A percentile compares a stretch with the other conserved stretches of the same genome.
Conservation (phyloP, 2,329 filamentous ascomycete species). For the Trichoderma citrinoviride region DNA sequence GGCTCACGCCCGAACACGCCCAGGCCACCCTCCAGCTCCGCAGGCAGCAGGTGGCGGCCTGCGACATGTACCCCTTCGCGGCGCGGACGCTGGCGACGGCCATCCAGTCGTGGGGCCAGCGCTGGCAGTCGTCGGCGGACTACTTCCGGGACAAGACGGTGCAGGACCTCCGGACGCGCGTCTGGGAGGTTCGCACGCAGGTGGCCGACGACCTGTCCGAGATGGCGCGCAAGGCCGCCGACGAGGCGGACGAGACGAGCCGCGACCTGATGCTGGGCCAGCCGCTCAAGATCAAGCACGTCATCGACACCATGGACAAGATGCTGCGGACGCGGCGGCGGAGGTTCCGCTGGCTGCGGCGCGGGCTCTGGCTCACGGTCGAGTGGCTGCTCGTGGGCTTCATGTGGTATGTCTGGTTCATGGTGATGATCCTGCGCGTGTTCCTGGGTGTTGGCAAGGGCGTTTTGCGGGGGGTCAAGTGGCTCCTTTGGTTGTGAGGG, state of each 20-base stretch:
- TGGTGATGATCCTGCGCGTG: slow-evolving; percentile 73
- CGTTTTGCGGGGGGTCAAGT: slow-evolving; percentile 60
- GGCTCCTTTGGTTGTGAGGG: slow-evolving; percentile 81
- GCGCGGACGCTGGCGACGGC: slow-evolving; percentile 50
- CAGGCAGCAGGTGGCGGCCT: slow-evolving; percentile 39
- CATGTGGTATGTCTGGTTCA: slow-evolving; percentile 93
- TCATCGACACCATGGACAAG: slow-evolving; percentile 75
- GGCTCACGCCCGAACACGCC: slow-evolving; percentile 38
- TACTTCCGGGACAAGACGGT: slow-evolving; percentile 57
- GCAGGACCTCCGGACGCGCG: slow-evolving; percentile 49
- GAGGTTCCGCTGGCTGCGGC: slow-evolving; percentile 69
- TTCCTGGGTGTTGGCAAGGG: slow-evolving; percentile 62
- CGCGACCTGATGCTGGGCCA: slow-evolving; percentile 73
- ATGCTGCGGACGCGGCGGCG: slow-evolving; percentile 67
- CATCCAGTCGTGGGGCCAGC: slow-evolving; percentile 47
- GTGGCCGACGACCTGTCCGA: slow-evolving; percentile 54
- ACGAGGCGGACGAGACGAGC: slow-evolving; percentile 76
- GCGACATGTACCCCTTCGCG: slow-evolving; percentile 51
- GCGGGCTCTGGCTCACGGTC: slow-evolving; percentile 74
- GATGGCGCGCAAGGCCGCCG: slow-evolving; percentile 64
- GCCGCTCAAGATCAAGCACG: slow-evolving; percentile 74
- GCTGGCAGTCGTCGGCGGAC: slow-evolving; percentile 60
- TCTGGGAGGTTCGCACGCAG: slow-evolving; percentile 47
- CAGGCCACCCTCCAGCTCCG: slow-evolving; percentile 33
- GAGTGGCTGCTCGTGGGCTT: slow-evolving; percentile 86